A percentile compares a stretch with the other conserved stretches of the same genome.
Evolutionary conservation across 1,284 basidiomycete species (phyloP).

Genomic region (Vanrija pseudolonga): DNA sequence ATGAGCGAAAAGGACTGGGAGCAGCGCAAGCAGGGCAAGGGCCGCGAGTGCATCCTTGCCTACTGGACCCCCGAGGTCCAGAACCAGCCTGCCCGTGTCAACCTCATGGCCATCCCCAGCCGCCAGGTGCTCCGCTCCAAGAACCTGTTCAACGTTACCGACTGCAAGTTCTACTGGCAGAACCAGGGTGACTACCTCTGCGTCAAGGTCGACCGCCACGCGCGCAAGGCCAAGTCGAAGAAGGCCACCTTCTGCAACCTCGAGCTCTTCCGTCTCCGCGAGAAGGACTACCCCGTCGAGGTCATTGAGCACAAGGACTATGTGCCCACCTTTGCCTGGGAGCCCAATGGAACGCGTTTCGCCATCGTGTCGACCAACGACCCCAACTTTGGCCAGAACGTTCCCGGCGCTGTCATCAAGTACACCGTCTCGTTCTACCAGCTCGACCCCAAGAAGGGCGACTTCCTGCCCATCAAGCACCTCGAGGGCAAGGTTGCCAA

Average conservation of each 20-base stretch:
- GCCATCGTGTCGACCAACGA: conserved; percentile 93
- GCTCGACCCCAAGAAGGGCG: conserved; percentile 93
- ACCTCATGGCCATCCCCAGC: conserved; percentile 83
- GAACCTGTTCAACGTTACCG: conserved; percentile 97
- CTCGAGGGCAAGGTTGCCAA: conserved; percentile 86
- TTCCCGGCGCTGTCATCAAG: conserved; percentile 87
- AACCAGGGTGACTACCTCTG: conserved; percentile 98
- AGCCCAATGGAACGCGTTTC: conserved; percentile 93
- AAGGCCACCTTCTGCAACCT: conserved; percentile 99
- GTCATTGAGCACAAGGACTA: conserved; percentile 97
- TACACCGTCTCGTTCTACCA: conserved; percentile 97
- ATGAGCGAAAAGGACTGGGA: conserved; percentile 85
- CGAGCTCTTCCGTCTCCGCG: conserved; percentile 94
- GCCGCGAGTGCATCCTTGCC: conserved; percentile 83
- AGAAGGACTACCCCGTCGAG: conserved; percentile 98
- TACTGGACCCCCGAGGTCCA: conserved; percentile 97
- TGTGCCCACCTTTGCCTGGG: conserved; percentile 97
- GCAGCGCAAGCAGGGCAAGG: conserved; percentile 57
- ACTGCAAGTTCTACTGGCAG: conserved; percentile 99
- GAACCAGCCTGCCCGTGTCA: conserved; percentile 96
- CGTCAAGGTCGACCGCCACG: conserved; percentile 96
- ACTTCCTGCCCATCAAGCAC: conserved; percentile 84
- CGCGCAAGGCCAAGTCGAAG: conserved; percentile 81
- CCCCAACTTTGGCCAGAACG: conserved; percentile 84
- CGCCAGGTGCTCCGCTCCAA: conserved; percentile 85